Evolutionary conservation across 225 moss, liverwort and hornwort species (phyloP).

Genomic region (Marchantia polymorpha): DNA sequence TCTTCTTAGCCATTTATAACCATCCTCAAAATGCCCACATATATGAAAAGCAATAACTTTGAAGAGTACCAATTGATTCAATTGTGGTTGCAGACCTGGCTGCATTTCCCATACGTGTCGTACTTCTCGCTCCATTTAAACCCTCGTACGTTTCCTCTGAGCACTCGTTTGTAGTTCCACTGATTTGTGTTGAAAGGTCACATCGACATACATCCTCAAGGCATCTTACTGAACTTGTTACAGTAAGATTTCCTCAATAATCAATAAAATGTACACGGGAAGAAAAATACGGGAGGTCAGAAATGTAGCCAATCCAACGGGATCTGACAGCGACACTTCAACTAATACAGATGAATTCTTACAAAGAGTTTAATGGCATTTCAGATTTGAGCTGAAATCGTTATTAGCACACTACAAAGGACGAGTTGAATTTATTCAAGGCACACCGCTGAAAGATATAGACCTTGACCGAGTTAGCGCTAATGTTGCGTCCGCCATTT

Average conservation of each 20-base stretch:
- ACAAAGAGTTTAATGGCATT: not conserved
- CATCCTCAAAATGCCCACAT: not conserved
- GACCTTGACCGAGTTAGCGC: slow-evolving; percentile 98
- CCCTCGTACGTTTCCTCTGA: slow-evolving; percentile 67
- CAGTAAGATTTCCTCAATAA: no score
- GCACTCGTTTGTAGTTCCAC: no score
- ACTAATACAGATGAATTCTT: no score
- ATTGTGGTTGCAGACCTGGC: slow-evolving; percentile 64
- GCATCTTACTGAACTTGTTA: no score
- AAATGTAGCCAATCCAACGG: no score
- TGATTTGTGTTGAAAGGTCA: no score
- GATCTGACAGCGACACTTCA: no score
- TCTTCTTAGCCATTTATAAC: not conserved
- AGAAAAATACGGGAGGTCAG: no score
- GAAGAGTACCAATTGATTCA: not conserved
- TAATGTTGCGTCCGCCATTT: slow-evolving; percentile 81
- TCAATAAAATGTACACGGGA: no score
- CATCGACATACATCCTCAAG: no score
- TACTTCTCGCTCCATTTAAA: slow-evolving; percentile 93
- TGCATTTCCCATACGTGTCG: slow-evolving; percentile 86
- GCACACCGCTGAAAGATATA: slow-evolving; percentile 74
- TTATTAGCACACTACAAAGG: slow-evolving; percentile 68
- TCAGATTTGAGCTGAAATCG: slow-evolving; percentile 81
- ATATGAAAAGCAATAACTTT: not conserved
- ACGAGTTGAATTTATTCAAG: slow-evolving; percentile 87